Conservation (phyloP, 2,329 filamentous ascomycete genomes). For the Claviceps humidiphila region DNA sequence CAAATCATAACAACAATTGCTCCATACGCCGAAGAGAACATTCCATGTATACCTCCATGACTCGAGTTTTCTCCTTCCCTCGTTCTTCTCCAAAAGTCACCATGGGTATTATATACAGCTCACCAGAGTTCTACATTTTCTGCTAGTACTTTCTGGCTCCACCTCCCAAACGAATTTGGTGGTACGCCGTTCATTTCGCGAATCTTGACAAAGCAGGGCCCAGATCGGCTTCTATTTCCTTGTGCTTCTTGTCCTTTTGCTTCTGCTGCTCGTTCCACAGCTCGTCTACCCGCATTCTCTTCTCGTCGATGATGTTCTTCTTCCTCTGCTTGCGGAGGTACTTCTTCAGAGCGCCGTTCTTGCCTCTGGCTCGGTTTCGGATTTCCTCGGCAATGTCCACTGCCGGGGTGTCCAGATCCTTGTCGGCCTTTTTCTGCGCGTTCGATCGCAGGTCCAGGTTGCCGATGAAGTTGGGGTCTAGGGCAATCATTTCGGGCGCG, state of each 20-base stretch:
- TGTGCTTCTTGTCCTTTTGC: conserved; percentile 46
- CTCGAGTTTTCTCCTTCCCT: neutral
- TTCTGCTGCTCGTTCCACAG: conserved; percentile 61
- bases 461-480: conserved; percentile 86
- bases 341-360: conserved; percentile 78
- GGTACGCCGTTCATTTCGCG: conserved; percentile 44
- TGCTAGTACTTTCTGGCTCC: conserved; percentile 23
- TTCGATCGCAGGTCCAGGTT: conserved; percentile 72
- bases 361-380: conserved; percentile 69
- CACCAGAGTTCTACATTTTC: neutral
- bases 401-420: conserved; percentile 61
- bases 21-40: neutral
- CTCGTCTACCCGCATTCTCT: conserved; percentile 74
- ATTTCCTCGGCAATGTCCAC: conserved; percentile 46
- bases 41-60: neutral
- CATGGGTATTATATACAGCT: conserved; percentile 10
- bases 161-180: neutral
- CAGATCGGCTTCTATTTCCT: conserved; percentile 57
- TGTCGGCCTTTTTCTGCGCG: conserved; percentile 62
- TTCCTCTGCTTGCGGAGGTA: conserved; percentile 84
- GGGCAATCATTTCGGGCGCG: conserved; percentile 89
- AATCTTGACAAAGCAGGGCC: conserved; percentile 82
- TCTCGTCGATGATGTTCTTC: conserved; percentile 93
- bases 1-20: neutral
- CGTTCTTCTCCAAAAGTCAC: neutral